Evolutionary conservation across 2,329 filamentous ascomycete genomes (phyloP).

Genomic region (Microascus cirrosus): DNA sequence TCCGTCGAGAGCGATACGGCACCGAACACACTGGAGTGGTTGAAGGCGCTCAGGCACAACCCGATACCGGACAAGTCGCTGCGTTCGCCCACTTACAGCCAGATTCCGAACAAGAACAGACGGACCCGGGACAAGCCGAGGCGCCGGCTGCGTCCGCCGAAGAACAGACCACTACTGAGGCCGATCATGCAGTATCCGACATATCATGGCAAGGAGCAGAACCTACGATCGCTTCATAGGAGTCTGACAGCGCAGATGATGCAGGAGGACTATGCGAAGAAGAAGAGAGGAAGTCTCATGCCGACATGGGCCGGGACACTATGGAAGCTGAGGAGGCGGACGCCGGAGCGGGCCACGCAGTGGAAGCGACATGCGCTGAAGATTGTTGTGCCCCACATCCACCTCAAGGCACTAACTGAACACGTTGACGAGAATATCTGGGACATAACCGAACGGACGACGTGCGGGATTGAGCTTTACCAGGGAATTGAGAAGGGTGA

Average conservation of each 20-base stretch:
- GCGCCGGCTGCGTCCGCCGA: neutral
- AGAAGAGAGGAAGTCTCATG: neutral
- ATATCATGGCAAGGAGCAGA: neutral
- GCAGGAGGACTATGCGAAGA: neutral
- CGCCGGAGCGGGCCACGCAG: conserved; percentile 17
- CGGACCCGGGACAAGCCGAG: no score
- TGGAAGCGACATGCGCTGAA: conserved; percentile 22
- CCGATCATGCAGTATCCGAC: conserved; percentile 4
- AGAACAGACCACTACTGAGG: neutral
- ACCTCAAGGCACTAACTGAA: conserved; percentile 12
- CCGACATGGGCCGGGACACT: conserved; percentile 27
- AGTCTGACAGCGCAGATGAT: conserved; percentile 2
- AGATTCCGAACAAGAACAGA: neutral
- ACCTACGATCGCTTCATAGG: neutral
- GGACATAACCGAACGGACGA: conserved; percentile 17
- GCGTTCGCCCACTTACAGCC: neutral
- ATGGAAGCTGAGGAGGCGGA: conserved; percentile 22
- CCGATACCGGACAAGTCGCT: neutral
- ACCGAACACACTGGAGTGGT: neutral
- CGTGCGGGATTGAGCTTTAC: conserved; percentile 11
- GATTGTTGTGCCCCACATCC: conserved; percentile 21
- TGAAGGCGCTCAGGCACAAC: neutral
- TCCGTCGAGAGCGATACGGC: neutral
- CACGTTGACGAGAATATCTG: conserved; percentile 12
- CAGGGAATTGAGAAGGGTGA: neutral